Base-by-base conservation (phyloP, 257 asterid species). In the Rubia yunnanensis region DNA sequence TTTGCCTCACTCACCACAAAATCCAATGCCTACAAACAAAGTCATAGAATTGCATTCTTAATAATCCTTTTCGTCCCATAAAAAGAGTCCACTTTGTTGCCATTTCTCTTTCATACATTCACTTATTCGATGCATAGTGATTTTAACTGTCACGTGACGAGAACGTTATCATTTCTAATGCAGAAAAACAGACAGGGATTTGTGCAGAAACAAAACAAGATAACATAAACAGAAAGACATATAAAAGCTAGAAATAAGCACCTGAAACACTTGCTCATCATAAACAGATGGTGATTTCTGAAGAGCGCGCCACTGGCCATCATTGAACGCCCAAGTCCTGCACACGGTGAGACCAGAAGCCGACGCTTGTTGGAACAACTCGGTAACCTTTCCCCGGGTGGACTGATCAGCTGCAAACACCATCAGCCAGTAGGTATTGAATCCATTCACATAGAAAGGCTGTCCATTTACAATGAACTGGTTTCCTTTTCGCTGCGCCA, bases 361-460 rank as follows among this genome's bases (percentile, higher is more conserved):
- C 0, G 97, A 85, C 10, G 97, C 98, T 73, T 87, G 86, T 52
- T 85, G 85, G 67, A 92, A 92, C 11, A 84, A 72, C 60, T 84
- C 91, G 48, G 79, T 87, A 52, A 89, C 97, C 68, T 92, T 92
- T 15, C 77, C 83, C 67, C 92, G 78, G 1, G 95, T 87, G 10
- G 96, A 89, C 63, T 80, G 69, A 68, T 92, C 98, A 55, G 80
- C 92, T 5, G 96, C 94, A 46, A 89, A 84, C 20, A 92, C 91
- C 97, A 92, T 92, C 27, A 89, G 70, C 98, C 98, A 89, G 38
- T 92, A 92, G 10, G 97, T 92, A 82, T 92, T 92, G 96, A 92
- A 92, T 46, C 98, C 97, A 54, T 92, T 89, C n/a, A 89, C 84
- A 59, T 92, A 92, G 67, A 87, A 92, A 4, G 98, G 98, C 15